These are phyloP conservation scores for Phoenix dactylifera DNA, from an alignment of 176 grass and related monocot species.

Conservation along the genomic window DNA sequence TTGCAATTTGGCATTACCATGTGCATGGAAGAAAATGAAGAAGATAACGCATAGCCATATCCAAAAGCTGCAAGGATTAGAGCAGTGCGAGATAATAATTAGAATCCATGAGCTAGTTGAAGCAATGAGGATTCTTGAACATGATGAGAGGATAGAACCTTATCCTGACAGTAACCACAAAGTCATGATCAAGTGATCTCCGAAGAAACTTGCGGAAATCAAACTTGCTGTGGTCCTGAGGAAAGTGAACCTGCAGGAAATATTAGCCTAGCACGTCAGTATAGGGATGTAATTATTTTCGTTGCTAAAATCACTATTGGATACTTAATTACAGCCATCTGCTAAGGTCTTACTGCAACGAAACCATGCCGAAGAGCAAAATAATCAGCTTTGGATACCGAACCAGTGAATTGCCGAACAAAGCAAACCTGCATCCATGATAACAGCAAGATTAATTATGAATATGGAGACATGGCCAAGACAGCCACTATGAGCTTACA, in stretches of 20 bases:
- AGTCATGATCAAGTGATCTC: conserved; percentile 13
- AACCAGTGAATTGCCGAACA: conserved; percentile 2
- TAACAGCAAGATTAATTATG: too few species aligned
- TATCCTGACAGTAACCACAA: conserved; percentile 1
- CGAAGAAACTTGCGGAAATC: conserved; percentile 6
- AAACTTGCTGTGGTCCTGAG: conserved; percentile 3
- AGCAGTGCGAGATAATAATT: neutral
- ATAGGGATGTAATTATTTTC: too few species aligned
- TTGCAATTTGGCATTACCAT: neutral
- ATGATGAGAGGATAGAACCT: neutral
- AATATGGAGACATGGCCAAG: too few species aligned
- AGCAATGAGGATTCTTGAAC: too few species aligned
- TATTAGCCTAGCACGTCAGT: too few species aligned
- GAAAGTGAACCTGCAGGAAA: conserved; percentile 1
- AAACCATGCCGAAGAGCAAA: conserved; percentile 9
- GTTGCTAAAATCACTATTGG: too few species aligned
- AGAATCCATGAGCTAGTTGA: too few species aligned
- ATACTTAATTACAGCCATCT: neutral
- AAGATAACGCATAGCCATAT: conserved; percentile 1
- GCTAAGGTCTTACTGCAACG: conserved; percentile 5
- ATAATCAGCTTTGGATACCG: conserved; percentile 11
- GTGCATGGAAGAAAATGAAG: conserved; percentile 10
- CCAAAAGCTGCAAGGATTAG: conserved; percentile 1
- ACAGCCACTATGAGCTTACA: too few species aligned
- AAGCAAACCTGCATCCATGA: conserved; percentile 6